These are phyloP conservation scores for Solanum piurae DNA, from an alignment of 257 asterid genomes.

Conservation along the genomic window DNA sequence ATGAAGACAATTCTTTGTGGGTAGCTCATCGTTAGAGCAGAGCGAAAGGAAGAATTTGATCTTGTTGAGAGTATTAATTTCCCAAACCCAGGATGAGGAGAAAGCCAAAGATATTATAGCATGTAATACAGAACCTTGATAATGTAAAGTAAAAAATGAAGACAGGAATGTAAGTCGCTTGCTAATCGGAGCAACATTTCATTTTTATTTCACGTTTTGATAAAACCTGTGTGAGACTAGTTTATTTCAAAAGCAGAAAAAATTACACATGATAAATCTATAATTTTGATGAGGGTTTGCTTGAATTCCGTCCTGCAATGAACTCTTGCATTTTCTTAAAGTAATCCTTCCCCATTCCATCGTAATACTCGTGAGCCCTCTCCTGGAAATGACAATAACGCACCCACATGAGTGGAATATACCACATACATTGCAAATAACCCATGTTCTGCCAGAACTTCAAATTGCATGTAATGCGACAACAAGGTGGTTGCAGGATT, in stretches of 20 bases:
- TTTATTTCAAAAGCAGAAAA: neutral
- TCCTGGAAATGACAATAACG: conserved; percentile 34
- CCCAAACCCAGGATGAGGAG: neutral
- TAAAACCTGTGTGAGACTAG: neutral
- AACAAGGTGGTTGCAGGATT: neutral
- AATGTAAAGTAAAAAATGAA: neutral
- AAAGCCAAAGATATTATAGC: neutral
- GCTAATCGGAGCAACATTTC: neutral
- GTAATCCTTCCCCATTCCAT: conserved; percentile 84
- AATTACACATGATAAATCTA: conserved; percentile 7
- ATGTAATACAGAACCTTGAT: neutral
- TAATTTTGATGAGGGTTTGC: conserved; percentile 57
- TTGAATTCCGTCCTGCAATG: conserved; percentile 58
- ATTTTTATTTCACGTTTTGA: neutral
- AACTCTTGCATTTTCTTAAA: conserved; percentile 90
- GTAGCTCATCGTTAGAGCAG: no score
- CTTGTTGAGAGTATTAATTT: neutral
- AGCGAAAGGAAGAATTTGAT: no score
- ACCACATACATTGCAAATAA: neutral
- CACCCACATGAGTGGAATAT: neutral
- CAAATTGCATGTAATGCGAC: neutral
- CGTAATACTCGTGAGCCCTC: conserved; percentile 75
- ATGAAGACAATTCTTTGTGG: no score
- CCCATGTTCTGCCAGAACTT: neutral
- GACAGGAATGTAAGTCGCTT: neutral